Evolutionary conservation across 805 yeast genomes (phyloP).

Genomic region (Hermanozyma aechmeae): DNA sequence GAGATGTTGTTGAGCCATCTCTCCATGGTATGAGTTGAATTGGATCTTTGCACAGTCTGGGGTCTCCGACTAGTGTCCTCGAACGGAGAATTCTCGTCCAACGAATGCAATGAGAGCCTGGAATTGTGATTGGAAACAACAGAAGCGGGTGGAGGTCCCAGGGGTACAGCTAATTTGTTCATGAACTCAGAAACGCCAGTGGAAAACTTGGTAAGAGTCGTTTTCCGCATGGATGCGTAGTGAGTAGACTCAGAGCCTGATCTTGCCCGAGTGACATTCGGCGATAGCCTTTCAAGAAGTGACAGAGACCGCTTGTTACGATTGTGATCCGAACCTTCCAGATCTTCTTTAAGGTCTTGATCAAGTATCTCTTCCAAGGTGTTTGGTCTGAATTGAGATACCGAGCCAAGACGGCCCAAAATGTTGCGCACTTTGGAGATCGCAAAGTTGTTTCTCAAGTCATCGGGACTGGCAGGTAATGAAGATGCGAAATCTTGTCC

Average conservation of each 20-base stretch:
- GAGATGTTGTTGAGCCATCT: constrained; percentile 31
- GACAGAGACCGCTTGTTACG: constrained; percentile 13
- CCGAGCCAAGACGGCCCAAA: constrained; percentile 23
- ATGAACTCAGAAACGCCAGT: constrained; percentile 33
- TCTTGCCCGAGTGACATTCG: constrained; percentile 26
- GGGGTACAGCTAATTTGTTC: constrained; percentile 20
- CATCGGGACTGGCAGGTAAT: constrained; percentile 6
- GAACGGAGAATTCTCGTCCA: constrained; percentile 14
- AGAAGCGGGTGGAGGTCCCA: constrained; percentile 1
- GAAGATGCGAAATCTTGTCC: constrained; percentile 12
- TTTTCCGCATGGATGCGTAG: constrained; percentile 4
- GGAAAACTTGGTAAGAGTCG: constrained; percentile 22
- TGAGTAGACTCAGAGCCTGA: constrained; percentile 19
- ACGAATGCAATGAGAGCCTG: constrained; percentile 24
- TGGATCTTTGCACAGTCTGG: neutral
- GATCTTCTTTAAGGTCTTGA: neutral
- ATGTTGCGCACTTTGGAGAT: constrained; percentile 25
- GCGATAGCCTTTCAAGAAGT: constrained; percentile 22
- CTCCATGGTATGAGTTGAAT: constrained; percentile 27
- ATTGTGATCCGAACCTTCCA: no score
- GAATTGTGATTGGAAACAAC: constrained; percentile 13
- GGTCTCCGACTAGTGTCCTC: constrained; percentile 4
- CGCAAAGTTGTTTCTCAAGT: constrained; percentile 10
- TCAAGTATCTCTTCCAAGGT: constrained; percentile 5
- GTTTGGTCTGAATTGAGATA: constrained; percentile 4